Conservation (phyloP, 2,329 filamentous ascomycete species). For the Colletotrichum echinochloae region DNA sequence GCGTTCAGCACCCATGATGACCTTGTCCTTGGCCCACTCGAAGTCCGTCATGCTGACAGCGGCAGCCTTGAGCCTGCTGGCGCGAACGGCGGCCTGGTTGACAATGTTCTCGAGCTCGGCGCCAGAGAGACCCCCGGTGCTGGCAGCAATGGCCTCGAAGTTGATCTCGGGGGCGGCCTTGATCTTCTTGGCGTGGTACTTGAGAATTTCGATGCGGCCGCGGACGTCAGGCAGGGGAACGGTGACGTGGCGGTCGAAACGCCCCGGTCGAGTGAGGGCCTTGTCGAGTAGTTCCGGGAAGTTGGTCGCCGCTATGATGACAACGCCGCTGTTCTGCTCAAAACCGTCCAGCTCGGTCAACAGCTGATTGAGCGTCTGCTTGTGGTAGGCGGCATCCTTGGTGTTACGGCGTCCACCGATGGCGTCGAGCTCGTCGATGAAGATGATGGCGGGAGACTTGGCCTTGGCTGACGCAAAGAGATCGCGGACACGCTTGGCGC, state of each 20-base stretch:
- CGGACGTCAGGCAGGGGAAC: conserved; percentile 93
- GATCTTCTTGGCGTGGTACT: conserved; percentile 94
- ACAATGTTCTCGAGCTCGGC: conserved; percentile 97
- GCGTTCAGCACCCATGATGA: conserved; percentile 95
- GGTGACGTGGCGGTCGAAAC: conserved; percentile 92
- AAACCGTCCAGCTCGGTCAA: conserved; percentile 98
- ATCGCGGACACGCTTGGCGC: conserved; percentile 94
- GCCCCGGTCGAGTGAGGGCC: conserved; percentile 94
- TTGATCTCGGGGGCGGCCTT: conserved; percentile 85
- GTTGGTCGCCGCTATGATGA: conserved; percentile 96
- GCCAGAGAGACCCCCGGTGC: conserved; percentile 92
- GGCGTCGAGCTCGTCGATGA: conserved; percentile 94
- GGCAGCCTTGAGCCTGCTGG: conserved; percentile 85
- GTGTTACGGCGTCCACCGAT: conserved; percentile 95
- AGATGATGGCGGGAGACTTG: conserved; percentile 93
- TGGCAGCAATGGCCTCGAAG: conserved; percentile 83
- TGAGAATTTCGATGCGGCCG: conserved; percentile 90
- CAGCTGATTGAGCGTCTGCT: conserved; percentile 97
- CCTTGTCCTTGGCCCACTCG: conserved; percentile 98
- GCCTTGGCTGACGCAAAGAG: conserved; percentile 85
- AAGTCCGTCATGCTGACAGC: conserved; percentile 84
- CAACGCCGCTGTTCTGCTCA: conserved; percentile 92
- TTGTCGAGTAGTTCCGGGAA: conserved; percentile 95
- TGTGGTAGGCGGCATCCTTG: conserved; percentile 92
- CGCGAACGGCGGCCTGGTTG: conserved; percentile 94